A percentile compares a stretch with the other conserved stretches of the same genome.
These are phyloP conservation scores for Pleurotus giganteus DNA, from an alignment of 768 basidiomycete species.

Conservation along the genomic window DNA sequence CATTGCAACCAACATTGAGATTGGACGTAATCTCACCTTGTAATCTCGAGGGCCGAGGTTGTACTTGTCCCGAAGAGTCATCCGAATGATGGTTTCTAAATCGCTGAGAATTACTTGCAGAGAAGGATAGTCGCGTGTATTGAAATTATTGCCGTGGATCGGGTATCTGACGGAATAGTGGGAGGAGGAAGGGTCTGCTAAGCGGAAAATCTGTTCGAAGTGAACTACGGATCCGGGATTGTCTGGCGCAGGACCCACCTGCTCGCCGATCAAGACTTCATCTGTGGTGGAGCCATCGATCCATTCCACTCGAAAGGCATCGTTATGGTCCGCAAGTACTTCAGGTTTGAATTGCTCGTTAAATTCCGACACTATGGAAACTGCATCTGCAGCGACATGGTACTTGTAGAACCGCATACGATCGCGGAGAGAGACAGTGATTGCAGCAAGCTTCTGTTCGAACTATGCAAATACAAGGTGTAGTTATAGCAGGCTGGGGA, in stretches of 20 bases:
- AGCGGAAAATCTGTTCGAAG: slow-evolving; percentile 56
- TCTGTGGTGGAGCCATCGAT: slow-evolving; percentile 50
- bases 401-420: slow-evolving; percentile 87
- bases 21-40: slow-evolving; percentile 50
- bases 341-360: slow-evolving; percentile 86
- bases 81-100: slow-evolving; percentile 65
- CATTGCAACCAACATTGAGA: background rate
- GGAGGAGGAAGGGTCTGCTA: slow-evolving; percentile 65
- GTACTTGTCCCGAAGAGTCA: slow-evolving; percentile 59
- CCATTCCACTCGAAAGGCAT: slow-evolving; percentile 85
- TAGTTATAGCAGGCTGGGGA: background rate
- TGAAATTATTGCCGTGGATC: slow-evolving; percentile 78
- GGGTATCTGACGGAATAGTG: slow-evolving; percentile 83
- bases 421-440: slow-evolving; percentile 71
- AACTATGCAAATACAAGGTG: slow-evolving; percentile 43
- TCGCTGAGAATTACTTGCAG: slow-evolving; percentile 73
- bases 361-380: slow-evolving; percentile 68
- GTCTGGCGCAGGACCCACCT: slow-evolving; percentile 36
- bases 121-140: slow-evolving; percentile 74
- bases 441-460: slow-evolving; percentile 70
- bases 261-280: slow-evolving; percentile 67
- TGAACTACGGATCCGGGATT: background rate
- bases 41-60: slow-evolving; percentile 51
- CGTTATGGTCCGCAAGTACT: slow-evolving; percentile 81
- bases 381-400: slow-evolving; percentile 68